These are phyloP conservation scores for Symbiodinium natans DNA, from an alignment of 73 alveolate genomes.

Conservation along the genomic window DNA sequence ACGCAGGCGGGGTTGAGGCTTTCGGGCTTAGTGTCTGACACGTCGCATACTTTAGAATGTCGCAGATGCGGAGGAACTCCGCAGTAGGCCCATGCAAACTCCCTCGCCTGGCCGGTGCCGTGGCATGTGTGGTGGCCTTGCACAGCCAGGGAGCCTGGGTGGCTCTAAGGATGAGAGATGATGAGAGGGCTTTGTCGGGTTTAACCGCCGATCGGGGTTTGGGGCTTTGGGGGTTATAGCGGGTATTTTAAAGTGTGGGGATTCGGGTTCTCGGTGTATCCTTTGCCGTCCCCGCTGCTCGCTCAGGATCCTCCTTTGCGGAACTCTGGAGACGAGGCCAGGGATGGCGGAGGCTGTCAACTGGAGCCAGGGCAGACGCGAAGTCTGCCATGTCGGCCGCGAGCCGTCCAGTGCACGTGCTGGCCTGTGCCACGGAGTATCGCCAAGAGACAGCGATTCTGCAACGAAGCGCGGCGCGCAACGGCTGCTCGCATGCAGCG, in stretches of 20 bases:
- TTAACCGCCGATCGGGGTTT: too few relatives aligned
- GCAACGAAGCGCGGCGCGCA: conserved; percentile 83
- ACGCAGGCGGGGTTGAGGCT: too few relatives aligned
- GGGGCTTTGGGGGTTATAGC: too few relatives aligned
- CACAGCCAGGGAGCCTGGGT: neutral
- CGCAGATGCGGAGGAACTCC: neutral
- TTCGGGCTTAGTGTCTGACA: too few relatives aligned
- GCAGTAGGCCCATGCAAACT: neutral
- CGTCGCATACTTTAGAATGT: too few relatives aligned
- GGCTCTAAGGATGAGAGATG: too few relatives aligned
- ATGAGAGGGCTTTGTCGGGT: too few relatives aligned
- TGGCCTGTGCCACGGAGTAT: conserved; percentile 89
- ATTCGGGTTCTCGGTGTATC: too few relatives aligned
- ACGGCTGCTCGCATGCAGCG: conserved; percentile 10
- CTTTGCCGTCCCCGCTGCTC: too few relatives aligned
- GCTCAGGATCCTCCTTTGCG: neutral
- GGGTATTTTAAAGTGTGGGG: too few relatives aligned
- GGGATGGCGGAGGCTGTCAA: neutral
- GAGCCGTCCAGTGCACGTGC: conserved; percentile 54
- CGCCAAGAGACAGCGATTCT: conserved; percentile 88
- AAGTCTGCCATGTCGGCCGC: neutral
- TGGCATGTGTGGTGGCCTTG: neutral
- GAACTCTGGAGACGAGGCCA: neutral
- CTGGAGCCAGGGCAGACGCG: neutral
- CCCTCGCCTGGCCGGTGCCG: neutral